Evolutionary conservation across 768 basidiomycete genomes (phyloP), one percentile per base, ranked within the genome.

Genomic region (Pleurotus djamor): DNA sequence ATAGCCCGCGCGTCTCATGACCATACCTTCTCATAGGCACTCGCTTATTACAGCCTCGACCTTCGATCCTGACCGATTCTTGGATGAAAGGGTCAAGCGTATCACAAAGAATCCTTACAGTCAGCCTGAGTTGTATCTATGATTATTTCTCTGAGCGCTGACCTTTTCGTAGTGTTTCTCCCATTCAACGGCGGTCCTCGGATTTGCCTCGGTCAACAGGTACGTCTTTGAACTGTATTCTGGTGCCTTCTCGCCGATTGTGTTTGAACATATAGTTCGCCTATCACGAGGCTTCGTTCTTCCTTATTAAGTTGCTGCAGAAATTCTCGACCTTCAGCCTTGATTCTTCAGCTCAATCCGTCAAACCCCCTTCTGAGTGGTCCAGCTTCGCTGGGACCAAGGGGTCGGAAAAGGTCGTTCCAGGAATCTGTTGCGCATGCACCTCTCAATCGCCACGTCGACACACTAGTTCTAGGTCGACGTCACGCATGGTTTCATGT

Each of bases 41-140:
- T n/a, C n/a, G n/a, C n/a, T 41, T 50, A 12, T 21, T 17, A 5
- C 49, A 86, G 85, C 85, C 17, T 67, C 78, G 4, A 63, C 71
- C 57, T 90, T 88, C 62, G 87, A 89, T 65, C 88, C 88, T 0
- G 83, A 87, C 60, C 76, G 87, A 1, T 89, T 87, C 76, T 67
- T 89, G 41, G 87, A 89, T 59, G 80, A 82, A 35, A 76, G 87
- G 3, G 55, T 86, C 41, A 85, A 82, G 61, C 84, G 86, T 61
- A 66, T 85, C 60, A 79, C 74, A 0, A 75, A 79, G 4, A 85
- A 85, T 61, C 84, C 85, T 0, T 85, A 79, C 74, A 56, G 54
- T 56, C 16, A 21, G 54, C 16, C n/a, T 17, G 9, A 14, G 8
- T 13, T 14, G 3, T 12, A 12, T n/a, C n/a, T 4, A 28, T 28